Evolutionary conservation across 108 stramenopile species (phyloP).

Genomic region (Aurantiochytrium sp.): DNA sequence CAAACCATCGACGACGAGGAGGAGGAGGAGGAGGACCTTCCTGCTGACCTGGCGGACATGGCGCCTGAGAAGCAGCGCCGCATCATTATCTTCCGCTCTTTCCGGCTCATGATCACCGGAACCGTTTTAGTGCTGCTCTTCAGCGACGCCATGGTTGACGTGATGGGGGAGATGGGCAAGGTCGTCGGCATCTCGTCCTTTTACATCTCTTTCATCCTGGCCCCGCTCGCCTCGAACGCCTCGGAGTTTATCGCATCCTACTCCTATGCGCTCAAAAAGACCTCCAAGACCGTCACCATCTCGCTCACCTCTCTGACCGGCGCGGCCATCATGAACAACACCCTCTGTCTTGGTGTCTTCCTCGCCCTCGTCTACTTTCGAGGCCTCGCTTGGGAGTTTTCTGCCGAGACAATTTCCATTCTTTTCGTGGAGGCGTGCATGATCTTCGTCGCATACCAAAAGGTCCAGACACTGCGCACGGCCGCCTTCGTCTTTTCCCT

Average conservation of each 20-base stretch:
- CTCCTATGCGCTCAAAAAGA: slow-evolving; percentile 88
- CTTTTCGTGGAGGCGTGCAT: slow-evolving; percentile 79
- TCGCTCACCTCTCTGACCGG: slow-evolving; percentile 71
- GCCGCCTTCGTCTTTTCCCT: slow-evolving; percentile 61
- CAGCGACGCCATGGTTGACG: slow-evolving; percentile 94
- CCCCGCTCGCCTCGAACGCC: slow-evolving; percentile 91
- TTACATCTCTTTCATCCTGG: slow-evolving; percentile 92
- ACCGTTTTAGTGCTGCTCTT: slow-evolving; percentile 80
- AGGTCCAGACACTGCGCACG: slow-evolving; percentile 48
- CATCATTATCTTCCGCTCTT: slow-evolving; percentile 75
- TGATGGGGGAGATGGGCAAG: slow-evolving; percentile 78
- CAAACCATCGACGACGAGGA: slow-evolving; percentile 36
- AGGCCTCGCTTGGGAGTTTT: slow-evolving; percentile 88
- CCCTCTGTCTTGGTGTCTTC: slow-evolving; percentile 89
- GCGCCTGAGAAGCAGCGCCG: slow-evolving; percentile 77
- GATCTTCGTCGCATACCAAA: slow-evolving; percentile 52
- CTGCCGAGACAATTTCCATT: slow-evolving; percentile 88
- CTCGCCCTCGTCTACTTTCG: slow-evolving; percentile 84
- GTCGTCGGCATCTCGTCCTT: slow-evolving; percentile 71
- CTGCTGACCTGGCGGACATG: slow-evolving; percentile 49
- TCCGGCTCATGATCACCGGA: slow-evolving; percentile 74
- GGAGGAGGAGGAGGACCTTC: slow-evolving; percentile 51
- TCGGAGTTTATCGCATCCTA: slow-evolving; percentile 85
- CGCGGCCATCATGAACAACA: slow-evolving; percentile 97
- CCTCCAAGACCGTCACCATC: slow-evolving; percentile 83